Evolutionary conservation across 371 early-diverging fungal genomes (phyloP), one percentile per base, ranked within the genome.

Genomic region (Mortierella sp.): DNA sequence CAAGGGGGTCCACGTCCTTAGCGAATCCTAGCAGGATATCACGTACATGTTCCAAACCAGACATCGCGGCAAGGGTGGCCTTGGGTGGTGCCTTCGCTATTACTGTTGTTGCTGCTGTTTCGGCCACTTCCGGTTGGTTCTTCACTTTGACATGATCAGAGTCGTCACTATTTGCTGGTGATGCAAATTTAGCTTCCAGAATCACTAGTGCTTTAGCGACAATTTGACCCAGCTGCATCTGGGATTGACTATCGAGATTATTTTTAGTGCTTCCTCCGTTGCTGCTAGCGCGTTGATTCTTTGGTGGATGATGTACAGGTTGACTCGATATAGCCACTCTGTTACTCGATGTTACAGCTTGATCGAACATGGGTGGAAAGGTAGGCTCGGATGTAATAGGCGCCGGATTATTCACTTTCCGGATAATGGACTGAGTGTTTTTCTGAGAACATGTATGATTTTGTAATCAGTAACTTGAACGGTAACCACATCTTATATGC

Each of bases 11-110:
- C 55, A 90, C 83, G 10, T 86, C 84, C 35, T 69, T 66, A 15
- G 86, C 83, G 47, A 86, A 83, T 4, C 89, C 90, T 8, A 83
- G 61, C 23, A 91, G 65, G 8, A 90, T 86, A 79, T 91, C 92
- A 6, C 90, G 86, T 0, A 90, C 84, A 65, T 91, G 90, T 54
- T 90, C 90, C 43, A 91, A 75, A 0, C 89, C 89, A 26, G 83
- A 85, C 1, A 90, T 76, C 1, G 88, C 90, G 57, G 82, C 79
- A 29, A 69, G n/a, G 0, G 61, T 55, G 0, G 67, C 74, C 43
- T 77, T 73, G 22, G 72, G 61, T 8, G 75, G 63, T 10, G 9
- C 47, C 64, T 49, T 69, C 26, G 23, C 13, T 3, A 10, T 23
- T 2, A 1, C n/a, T 47, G 45, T 45, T 17, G n/a, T n/a, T n/a